Evolutionary conservation across 805 yeast genomes (phyloP).

Genomic region (Candida takata): DNA sequence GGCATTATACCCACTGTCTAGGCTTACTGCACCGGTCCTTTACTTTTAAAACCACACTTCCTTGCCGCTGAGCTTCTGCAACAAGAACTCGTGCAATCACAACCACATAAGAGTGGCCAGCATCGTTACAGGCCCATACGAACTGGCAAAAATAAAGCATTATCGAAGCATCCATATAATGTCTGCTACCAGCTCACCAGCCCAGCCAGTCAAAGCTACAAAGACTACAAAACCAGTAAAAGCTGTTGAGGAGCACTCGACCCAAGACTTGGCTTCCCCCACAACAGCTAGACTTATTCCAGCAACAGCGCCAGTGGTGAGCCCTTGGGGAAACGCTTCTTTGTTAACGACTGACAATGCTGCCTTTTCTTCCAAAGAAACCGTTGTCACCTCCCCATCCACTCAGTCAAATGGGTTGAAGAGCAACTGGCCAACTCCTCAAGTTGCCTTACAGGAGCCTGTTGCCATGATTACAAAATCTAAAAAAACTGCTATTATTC

Average conservation of each 20-base stretch:
- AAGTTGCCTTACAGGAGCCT: constrained; percentile 8
- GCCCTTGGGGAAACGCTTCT: neutral
- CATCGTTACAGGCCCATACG: too few species aligned
- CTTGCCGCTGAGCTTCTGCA: too few species aligned
- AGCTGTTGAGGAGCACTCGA: too few species aligned
- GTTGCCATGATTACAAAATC: constrained; percentile 1
- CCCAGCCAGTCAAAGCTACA: neutral
- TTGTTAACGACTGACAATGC: neutral
- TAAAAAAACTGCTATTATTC: constrained; percentile 2
- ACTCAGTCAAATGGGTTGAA: too few species aligned
- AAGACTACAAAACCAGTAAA: too few species aligned
- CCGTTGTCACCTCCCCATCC: too few species aligned
- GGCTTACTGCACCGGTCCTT: too few species aligned
- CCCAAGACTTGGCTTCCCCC: constrained; percentile 6
- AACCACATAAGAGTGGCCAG: too few species aligned
- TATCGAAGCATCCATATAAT: neutral
- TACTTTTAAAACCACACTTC: too few species aligned
- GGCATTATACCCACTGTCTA: too few species aligned
- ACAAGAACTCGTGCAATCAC: too few species aligned
- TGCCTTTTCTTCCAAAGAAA: neutral
- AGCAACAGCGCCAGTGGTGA: constrained; percentile 21
- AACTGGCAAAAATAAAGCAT: too few species aligned
- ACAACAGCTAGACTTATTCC: constrained; percentile 21
- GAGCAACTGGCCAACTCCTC: constrained; percentile 21
- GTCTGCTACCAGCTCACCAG: constrained; percentile 3